These are phyloP conservation scores for Lentinula lateritia DNA, from an alignment of 768 basidiomycete genomes.

Conservation along the genomic window DNA sequence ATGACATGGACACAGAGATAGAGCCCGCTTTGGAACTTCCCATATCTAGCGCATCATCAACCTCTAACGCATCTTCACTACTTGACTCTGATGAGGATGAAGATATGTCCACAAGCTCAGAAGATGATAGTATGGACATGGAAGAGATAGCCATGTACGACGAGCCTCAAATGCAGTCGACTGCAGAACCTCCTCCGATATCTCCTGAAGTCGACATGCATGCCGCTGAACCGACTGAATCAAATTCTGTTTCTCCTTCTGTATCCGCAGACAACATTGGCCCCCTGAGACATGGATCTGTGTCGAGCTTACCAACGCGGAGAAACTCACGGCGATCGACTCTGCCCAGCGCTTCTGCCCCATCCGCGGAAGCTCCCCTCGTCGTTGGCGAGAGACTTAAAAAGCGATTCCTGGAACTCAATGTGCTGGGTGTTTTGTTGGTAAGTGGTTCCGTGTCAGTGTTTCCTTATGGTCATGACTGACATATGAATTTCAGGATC, in stretches of 20 bases:
- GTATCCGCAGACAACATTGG: slow-evolving; percentile 17
- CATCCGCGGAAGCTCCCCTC: slow-evolving; percentile 20
- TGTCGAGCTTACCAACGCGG: slow-evolving; percentile 41
- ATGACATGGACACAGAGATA: slow-evolving; percentile 28
- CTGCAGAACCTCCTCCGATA: slow-evolving; percentile 18
- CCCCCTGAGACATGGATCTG: slow-evolving; percentile 18
- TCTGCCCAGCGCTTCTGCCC: slow-evolving; percentile 22
- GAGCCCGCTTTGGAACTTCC: slow-evolving; percentile 68
- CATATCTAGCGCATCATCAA: slow-evolving; percentile 44
- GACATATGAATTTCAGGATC: slow-evolving; percentile 46
- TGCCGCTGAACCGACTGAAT: background rate
- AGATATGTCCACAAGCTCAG: slow-evolving; percentile 65
- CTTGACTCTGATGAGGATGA: slow-evolving; percentile 67
- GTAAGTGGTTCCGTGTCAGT: slow-evolving; percentile 41
- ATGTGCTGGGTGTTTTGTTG: slow-evolving; percentile 70
- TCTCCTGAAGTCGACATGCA: slow-evolving; percentile 11
- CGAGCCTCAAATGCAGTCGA: slow-evolving; percentile 28
- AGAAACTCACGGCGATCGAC: slow-evolving; percentile 47
- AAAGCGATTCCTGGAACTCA: slow-evolving; percentile 64
- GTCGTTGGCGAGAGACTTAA: slow-evolving; percentile 81
- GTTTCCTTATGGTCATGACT: background rate
- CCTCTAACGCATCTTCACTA: slow-evolving; percentile 36
- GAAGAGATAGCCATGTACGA: slow-evolving; percentile 80
- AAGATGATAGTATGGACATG: slow-evolving; percentile 63
- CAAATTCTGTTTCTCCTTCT: background rate